Percentiles rank a stretch among this genome's conserved stretches.
phyloP scores from a whole-genome alignment of 2,329 filamentous ascomycete genomes.

The Penicillium corylophilum region DNA sequence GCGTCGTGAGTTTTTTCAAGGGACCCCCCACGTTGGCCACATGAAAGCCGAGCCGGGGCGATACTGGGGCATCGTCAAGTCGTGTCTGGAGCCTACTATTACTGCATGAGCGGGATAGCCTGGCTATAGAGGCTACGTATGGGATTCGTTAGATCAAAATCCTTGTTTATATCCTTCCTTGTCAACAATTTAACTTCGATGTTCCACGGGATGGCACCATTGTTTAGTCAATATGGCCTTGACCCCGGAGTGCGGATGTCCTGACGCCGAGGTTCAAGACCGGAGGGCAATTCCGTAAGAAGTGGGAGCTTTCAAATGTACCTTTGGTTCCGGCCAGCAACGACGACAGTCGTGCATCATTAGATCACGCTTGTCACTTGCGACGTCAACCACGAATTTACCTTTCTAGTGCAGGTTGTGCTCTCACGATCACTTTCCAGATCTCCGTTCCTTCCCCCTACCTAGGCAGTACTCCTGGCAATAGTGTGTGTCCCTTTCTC shows the following conservation, averaged over 20 bases:
- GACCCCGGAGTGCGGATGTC: neutral
- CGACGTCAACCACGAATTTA: neutral
- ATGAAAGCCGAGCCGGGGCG: constrained; percentile 39
- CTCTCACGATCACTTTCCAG: neutral
- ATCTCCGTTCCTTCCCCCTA: neutral
- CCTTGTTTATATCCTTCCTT: neutral
- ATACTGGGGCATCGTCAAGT: constrained; percentile 40
- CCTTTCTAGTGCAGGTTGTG: neutral
- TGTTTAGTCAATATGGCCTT: constrained; percentile 20
- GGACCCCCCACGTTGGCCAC: constrained; percentile 41
- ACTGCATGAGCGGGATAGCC: neutral
- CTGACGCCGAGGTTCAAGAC: neutral
- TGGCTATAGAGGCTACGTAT: neutral
- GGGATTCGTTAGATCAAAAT: neutral
- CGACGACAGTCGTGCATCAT: constrained; percentile 26
- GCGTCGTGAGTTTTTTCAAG: constrained; percentile 36
- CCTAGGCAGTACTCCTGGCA: neutral
- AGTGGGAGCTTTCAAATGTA: neutral
- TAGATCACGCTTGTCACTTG: neutral
- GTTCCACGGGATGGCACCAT: constrained; percentile 1
- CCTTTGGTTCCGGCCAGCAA: neutral
- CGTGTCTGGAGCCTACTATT: constrained; percentile 17
- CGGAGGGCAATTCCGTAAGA: constrained; percentile 19
- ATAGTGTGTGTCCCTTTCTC: neutral
- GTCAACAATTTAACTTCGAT: neutral